These are phyloP conservation scores for Crucihimalaya himalaica DNA, from an alignment of 345 rosid genomes.

Conservation along the genomic window DNA sequence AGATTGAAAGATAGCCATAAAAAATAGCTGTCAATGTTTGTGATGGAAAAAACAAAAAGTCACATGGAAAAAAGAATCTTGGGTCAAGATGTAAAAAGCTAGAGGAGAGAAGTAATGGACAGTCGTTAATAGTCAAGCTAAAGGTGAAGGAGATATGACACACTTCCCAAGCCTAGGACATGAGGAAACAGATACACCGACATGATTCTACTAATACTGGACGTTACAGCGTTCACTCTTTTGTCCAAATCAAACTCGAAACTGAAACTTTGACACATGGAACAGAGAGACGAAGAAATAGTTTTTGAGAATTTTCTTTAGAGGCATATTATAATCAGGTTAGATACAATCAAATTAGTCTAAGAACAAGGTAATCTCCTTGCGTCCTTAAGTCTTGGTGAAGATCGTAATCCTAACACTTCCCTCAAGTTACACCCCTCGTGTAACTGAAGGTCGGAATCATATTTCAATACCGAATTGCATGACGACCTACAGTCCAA, in stretches of 20 bases:
- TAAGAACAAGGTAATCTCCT: background rate
- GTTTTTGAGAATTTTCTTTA: background rate
- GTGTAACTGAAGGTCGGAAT: background rate
- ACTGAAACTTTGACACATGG: background rate
- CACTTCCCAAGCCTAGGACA: slow-evolving; percentile 4
- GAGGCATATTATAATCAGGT: background rate
- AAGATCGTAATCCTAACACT: background rate
- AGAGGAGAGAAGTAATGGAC: background rate
- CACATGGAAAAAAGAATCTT: background rate
- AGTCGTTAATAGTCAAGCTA: background rate
- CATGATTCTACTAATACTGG: background rate
- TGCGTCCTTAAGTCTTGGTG: background rate
- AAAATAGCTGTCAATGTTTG: background rate
- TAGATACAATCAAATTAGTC: background rate
- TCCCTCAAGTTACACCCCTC: background rate
- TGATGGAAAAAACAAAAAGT: background rate
- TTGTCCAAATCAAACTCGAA: background rate
- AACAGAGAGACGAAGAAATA: background rate
- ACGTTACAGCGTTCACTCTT: slow-evolving; percentile 2
- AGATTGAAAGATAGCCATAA: background rate
- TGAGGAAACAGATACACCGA: background rate
- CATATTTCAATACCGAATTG: background rate
- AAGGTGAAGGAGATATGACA: background rate
- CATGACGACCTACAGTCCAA: background rate
- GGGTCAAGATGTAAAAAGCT: background rate